Percentiles rank a stretch among this genome's conserved stretches.
Evolutionary conservation across 1,284 basidiomycete species (phyloP).

Genomic region (Trametes versicolor): DNA sequence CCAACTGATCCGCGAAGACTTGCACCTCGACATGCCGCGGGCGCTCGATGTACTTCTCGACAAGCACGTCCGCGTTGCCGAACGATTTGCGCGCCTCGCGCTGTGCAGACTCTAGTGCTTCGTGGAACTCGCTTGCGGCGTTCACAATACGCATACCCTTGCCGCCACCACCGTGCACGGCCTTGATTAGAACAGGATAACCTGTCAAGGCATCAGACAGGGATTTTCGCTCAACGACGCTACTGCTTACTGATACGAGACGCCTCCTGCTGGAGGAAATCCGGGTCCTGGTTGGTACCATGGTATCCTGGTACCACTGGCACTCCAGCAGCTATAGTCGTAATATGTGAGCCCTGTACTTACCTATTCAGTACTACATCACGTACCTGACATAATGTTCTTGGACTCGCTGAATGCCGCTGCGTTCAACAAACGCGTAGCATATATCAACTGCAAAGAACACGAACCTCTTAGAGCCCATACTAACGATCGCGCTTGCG

Average conservation of each 20-base stretch:
- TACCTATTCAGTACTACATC: not conserved
- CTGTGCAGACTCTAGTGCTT: conserved; percentile 85
- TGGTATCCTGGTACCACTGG: conserved; percentile 96
- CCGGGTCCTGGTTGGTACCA: conserved; percentile 75
- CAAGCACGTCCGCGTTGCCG: conserved; percentile 85
- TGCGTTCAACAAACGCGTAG: not conserved
- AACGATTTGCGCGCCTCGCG: conserved; percentile 90
- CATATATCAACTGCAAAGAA: not conserved
- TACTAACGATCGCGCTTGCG: conserved; percentile 91
- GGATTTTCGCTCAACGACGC: too few species aligned
- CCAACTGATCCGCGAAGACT: conserved; percentile 84
- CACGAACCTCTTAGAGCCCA: conserved; percentile 87
- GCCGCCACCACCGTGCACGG: conserved; percentile 95
- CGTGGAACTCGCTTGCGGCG: conserved; percentile 70
- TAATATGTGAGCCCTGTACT: conserved; percentile 5
- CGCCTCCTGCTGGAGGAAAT: conserved; percentile 71
- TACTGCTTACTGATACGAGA: conserved; percentile 71
- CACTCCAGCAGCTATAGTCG: conserved; percentile 77
- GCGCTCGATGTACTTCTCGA: conserved; percentile 88
- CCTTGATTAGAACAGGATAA: conserved; percentile 95
- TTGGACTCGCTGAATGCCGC: conserved; percentile 72
- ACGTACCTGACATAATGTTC: conserved; percentile 87
- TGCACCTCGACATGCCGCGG: conserved; percentile 93
- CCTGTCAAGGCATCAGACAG: conserved; percentile 48
- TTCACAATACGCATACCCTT: conserved; percentile 96